phyloP scores from a whole-genome alignment of 495 filamentous ascomycete species.

The Cenococcum geophilum region DNA sequence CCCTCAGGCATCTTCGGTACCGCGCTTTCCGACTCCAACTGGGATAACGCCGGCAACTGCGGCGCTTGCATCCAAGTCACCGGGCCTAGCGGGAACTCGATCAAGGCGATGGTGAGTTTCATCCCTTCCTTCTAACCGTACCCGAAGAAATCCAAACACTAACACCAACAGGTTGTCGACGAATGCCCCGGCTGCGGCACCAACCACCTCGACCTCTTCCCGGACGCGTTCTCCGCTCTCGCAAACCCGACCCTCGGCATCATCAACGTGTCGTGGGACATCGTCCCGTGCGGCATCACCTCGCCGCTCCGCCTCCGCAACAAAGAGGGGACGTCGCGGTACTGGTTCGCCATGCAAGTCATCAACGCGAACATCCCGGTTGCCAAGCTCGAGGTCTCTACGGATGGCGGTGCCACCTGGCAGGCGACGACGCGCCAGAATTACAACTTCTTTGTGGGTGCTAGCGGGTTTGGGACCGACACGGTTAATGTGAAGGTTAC shows the following conservation, averaged over 20 bases:
- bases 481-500: constrained; percentile 51
- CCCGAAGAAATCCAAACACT: too few species aligned
- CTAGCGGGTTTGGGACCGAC: constrained; percentile 47
- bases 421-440: constrained; percentile 43
- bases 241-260: constrained; percentile 45
- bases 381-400: constrained; percentile 50
- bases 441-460: constrained; percentile 59
- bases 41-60: constrained; percentile 49
- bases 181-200: constrained; percentile 52
- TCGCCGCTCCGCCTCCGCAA: constrained; percentile 50
- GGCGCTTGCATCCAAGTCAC: constrained; percentile 53
- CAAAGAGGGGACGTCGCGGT: constrained; percentile 50
- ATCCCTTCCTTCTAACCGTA: not conserved
- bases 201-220: constrained; percentile 57
- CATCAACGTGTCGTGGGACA: constrained; percentile 49
- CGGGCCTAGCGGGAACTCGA: constrained; percentile 47
- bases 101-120: constrained; percentile 55
- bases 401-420: constrained; percentile 52
- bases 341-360: constrained; percentile 51
- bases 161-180: constrained; percentile 57
- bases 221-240: constrained; percentile 48
- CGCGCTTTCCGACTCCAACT: constrained; percentile 47
- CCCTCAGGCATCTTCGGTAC: constrained; percentile 50
- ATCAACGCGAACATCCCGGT: constrained; percentile 52
- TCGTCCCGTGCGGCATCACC: constrained; percentile 47